A percentile compares a stretch with the other conserved stretches of the same genome.
Evolutionary conservation across 768 basidiomycete species (phyloP).

Genomic region (Boletus tylopilopsis): DNA sequence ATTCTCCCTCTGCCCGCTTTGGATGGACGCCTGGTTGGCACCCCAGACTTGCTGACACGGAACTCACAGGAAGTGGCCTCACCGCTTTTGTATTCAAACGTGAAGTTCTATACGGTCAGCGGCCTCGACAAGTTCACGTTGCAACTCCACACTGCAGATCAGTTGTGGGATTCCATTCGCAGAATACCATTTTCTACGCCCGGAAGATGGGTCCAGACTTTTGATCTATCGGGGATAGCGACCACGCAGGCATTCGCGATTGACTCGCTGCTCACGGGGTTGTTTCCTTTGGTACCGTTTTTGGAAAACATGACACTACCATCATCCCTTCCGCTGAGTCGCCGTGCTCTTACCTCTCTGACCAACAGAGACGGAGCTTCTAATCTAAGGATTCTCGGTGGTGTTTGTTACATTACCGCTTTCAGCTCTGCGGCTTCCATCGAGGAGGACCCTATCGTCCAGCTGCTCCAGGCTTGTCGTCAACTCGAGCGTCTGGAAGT

Average conservation of each 20-base stretch:
- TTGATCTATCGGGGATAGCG: conserved; percentile 63
- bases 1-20: not conserved
- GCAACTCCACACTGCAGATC: conserved; percentile 60
- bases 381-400: conserved; percentile 50
- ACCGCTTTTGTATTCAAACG: conserved; percentile 63
- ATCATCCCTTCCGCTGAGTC: conserved; percentile 56
- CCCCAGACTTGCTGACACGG: conserved; percentile 14
- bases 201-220: conserved; percentile 76
- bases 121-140: conserved; percentile 55
- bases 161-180: conserved; percentile 84
- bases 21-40: not conserved
- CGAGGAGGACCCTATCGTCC: conserved; percentile 54
- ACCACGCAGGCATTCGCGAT: conserved; percentile 47
- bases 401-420: conserved; percentile 48
- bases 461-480: conserved; percentile 50
- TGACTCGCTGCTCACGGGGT: conserved; percentile 58
- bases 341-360: conserved; percentile 52
- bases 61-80: conserved; percentile 52
- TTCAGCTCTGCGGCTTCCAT: conserved; percentile 22
- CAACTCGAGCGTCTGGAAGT: conserved; percentile 64
- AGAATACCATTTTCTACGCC: conserved; percentile 85
- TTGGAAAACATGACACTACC: conserved; percentile 51
- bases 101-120: conserved; percentile 41
- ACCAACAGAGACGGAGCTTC: conserved; percentile 46
- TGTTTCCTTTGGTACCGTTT: conserved; percentile 70